Evolutionary conservation across 2,329 filamentous ascomycete species (phyloP), one percentile per base, ranked within the genome.

Genomic region (Alternaria postmessia): DNA sequence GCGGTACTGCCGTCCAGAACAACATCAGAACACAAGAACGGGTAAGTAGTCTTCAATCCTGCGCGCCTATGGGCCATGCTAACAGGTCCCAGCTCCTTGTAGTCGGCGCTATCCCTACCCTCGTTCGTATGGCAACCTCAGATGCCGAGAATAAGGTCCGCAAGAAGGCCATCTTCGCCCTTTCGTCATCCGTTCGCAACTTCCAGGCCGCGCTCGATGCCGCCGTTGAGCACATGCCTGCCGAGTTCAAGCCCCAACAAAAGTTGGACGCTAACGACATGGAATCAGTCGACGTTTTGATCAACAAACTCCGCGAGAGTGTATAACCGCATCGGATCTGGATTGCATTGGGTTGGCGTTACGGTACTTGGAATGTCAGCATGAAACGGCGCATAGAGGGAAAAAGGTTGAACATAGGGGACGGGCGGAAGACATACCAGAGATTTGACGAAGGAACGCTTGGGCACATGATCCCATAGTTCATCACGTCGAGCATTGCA

Each of bases 1-100:
- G 95, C 59, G 93, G 92, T 51, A 97, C 94, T 6, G 94, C 95
- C 9, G 95, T 99, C 61, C 94, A 98, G 84, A 99, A 99, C 82
- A 98, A 99, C 79, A 85, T 87, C 69, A 90, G 90, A 76, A 89
- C 88, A 51, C 95, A 99, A 81, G 92, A 95, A 81, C 87, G 87
- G 73, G 83, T 85, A 78, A 69, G 81, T 70, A 16, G 7, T 18
- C 49, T 8, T 44, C 14, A 18, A n/a, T 11, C 11, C 18, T 20
- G 38, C 41, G 12, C 41, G 12, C 24, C 46, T 7, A 26, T 3
- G n/a, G 12, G 49, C 14, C 26, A 51, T 51, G 7, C 66, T 72
- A 44, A 78, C 62, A 42, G 26, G 18, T 2, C 26, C 7, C 61
- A 86, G 82, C 78, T 88, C 20, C 75, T 89, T 16, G 81, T 83